Evolutionary conservation across 2,329 filamentous ascomycete genomes (phyloP).

Genomic region (Hawksworthiomyces lignivorus): DNA sequence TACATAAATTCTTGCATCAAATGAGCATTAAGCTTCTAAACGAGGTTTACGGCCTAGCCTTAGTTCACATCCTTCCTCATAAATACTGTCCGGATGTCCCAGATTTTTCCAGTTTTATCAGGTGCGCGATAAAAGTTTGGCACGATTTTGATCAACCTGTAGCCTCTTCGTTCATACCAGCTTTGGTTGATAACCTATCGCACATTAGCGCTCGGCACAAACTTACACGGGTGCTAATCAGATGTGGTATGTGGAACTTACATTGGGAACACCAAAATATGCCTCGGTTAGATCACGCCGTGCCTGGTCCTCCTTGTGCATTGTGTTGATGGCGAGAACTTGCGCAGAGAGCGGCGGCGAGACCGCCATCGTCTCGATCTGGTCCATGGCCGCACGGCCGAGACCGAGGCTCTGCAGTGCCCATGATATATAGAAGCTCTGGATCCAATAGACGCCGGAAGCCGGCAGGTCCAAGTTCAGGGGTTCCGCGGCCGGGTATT

Average conservation of each 20-base stretch:
- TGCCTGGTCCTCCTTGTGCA: background rate
- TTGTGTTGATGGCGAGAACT: background rate
- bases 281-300: background rate
- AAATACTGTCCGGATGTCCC: too few species aligned
- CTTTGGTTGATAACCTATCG: background rate
- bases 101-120: constrained; percentile 37
- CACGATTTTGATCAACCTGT: background rate
- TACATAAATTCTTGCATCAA: too few species aligned
- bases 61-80: too few species aligned
- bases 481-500: background rate
- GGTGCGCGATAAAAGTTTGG: background rate
- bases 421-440: background rate
- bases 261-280: background rate
- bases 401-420: background rate
- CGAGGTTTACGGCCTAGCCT: too few species aligned
- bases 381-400: background rate
- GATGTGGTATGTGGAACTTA: too few species aligned
- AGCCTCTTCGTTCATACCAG: background rate
- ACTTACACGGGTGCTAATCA: too few species aligned
- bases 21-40: too few species aligned
- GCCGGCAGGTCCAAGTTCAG: background rate
- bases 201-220: background rate
- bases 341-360: background rate
- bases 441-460: background rate
- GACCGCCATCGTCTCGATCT: background rate